Evolutionary conservation across 2,329 filamentous ascomycete species (phyloP), one percentile per base, ranked within the genome.

Genomic region (Phaeosphaeria sp.): DNA sequence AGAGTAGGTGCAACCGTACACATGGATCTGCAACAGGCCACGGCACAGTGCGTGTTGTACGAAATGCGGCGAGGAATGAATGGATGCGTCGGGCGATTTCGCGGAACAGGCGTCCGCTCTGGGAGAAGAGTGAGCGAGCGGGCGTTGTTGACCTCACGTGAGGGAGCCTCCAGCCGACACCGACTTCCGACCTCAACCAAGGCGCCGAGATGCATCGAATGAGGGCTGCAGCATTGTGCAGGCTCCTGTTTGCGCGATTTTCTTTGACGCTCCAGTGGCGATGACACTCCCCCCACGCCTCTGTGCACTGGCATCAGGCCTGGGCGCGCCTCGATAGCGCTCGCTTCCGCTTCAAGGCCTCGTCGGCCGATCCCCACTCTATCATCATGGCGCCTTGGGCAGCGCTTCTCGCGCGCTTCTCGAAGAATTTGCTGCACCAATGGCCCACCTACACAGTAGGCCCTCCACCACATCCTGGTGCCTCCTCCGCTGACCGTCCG

Each of bases 371-470:
- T 56, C 27, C 21, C 41, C 22, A 21, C 36, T 44, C 44, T 22
- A 50, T 21, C 46, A 51, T 25, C 47, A 52, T 53, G 47, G 49
- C 52, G 56, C 55, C 55, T 44, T 55, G 33, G 46, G 30, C 36
- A 57, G 60, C 63, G 63, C 64, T 56, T 61, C 55, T 58, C 55
- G 63, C 55, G 58, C 60, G 52, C 53, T 54, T 69, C 65, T 60
- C 63, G 64, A 67, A 68, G 59, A 59, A 51, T 59, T 65, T 60
- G 54, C 25, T 47, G 51, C 51, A 39, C 43, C 27, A 27, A 52
- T 46, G 49, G 33, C 22, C 39, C 56, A 47, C 56, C 55, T 5
- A 9, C 43, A n/a, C 18, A 4, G 4, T 25, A 9, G 43, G 6
- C 43, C 2, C 20, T 25, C 21, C 15, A 46, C 44, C 13, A 17